Evolutionary conservation across 768 basidiomycete species (phyloP).

Genomic region (Termitomyces sp.): DNA sequence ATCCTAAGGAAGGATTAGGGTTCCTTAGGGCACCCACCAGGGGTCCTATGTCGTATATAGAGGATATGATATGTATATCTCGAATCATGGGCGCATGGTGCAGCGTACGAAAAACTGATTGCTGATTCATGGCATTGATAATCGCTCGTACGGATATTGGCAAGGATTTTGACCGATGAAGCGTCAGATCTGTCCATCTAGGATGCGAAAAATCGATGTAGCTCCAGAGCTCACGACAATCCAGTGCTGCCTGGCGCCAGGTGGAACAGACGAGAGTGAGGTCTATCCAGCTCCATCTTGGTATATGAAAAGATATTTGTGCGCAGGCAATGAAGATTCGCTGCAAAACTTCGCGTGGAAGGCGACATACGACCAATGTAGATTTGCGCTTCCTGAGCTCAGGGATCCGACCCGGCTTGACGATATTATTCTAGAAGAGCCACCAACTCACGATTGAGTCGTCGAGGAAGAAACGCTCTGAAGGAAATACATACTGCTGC

Average conservation of each 20-base stretch:
- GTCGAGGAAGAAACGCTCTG: not conserved
- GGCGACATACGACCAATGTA: constrained; percentile 8
- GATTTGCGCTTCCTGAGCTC: constrained; percentile 14
- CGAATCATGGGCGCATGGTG: constrained; percentile 32
- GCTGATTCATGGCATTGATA: constrained; percentile 26
- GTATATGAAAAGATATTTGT: constrained; percentile 12
- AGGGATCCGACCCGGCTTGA: constrained; percentile 8
- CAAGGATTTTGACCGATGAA: constrained; percentile 27
- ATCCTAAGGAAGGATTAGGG: constrained; percentile 31
- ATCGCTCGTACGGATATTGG: constrained; percentile 28
- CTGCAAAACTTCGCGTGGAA: constrained; percentile 26
- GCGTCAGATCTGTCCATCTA: constrained; percentile 26
- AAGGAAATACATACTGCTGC: not conserved
- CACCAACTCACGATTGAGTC: not conserved
- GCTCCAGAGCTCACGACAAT: constrained; percentile 30
- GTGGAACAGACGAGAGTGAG: constrained; percentile 32
- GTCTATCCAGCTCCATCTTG: constrained; percentile 31
- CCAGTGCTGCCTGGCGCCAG: constrained; percentile 31
- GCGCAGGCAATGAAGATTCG: constrained; percentile 28
- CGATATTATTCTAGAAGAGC: constrained; percentile 9
- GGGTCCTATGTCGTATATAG: constrained; percentile 29
- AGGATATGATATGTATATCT: constrained; percentile 29
- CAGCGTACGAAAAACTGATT: constrained; percentile 27
- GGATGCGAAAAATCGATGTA: constrained; percentile 37
- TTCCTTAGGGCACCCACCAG: constrained; percentile 30